phyloP scores from a whole-genome alignment of 768 basidiomycete genomes.

The Trametes sanguinea region DNA sequence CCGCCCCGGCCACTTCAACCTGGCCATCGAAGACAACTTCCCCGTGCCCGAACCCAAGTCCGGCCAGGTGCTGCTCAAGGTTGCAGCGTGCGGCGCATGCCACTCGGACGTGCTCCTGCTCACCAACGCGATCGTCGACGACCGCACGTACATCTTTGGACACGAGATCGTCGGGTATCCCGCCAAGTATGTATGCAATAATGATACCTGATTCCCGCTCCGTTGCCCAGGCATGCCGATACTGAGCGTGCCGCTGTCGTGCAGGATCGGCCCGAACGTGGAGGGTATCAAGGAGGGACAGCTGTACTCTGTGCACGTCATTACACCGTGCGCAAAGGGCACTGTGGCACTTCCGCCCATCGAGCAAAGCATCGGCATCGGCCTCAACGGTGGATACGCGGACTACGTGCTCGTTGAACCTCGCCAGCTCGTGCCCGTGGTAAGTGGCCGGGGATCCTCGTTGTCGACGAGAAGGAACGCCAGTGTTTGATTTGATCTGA shows the following conservation, averaged over 20 bases:
- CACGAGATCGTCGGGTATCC: slow-evolving; percentile 4
- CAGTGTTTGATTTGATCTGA: neutral
- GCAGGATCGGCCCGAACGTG: neutral
- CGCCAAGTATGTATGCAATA: neutral
- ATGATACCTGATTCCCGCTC: no score
- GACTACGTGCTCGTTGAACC: slow-evolving; percentile 8
- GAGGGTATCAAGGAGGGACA: neutral
- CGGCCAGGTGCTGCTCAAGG: slow-evolving; percentile 44
- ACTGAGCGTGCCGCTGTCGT: no score
- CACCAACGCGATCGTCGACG: slow-evolving; percentile 4
- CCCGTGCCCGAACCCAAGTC: slow-evolving; percentile 36
- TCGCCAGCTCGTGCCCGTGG: slow-evolving; percentile 9
- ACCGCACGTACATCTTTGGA: slow-evolving; percentile 9
- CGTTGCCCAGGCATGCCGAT: neutral
- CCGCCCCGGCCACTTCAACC: slow-evolving; percentile 9
- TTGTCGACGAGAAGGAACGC: no score
- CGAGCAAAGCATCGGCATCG: slow-evolving; percentile 3
- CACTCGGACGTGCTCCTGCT: slow-evolving; percentile 9
- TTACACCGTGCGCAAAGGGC: neutral
- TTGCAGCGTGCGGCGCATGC: slow-evolving; percentile 24
- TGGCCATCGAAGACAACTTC: neutral
- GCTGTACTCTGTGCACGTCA: slow-evolving; percentile 5
- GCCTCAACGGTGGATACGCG: slow-evolving; percentile 9
- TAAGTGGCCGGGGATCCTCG: neutral
- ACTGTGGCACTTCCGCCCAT: neutral